phyloP scores from a whole-genome alignment of 768 basidiomycete genomes.

The Serendipita indica region DNA sequence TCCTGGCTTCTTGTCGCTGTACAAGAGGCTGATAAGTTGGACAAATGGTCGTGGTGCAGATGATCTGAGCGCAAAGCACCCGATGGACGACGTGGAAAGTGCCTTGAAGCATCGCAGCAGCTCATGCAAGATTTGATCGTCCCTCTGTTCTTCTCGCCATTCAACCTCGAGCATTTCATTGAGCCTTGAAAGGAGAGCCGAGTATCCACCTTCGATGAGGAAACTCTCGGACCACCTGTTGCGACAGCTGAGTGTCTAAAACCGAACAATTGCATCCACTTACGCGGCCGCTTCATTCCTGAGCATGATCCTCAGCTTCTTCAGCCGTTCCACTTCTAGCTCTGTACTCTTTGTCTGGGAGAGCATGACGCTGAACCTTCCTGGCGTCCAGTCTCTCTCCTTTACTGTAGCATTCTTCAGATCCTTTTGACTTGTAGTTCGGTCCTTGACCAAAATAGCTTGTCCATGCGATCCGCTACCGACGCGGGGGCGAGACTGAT shows the following conservation, averaged over 20 bases:
- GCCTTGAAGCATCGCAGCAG: conserved; percentile 89
- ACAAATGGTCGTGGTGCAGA: conserved; percentile 78
- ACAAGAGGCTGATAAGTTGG: conserved; percentile 70
- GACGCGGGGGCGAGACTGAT: conserved; percentile 4
- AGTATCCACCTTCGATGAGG: conserved; percentile 69
- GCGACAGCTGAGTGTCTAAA: conserved; percentile 7
- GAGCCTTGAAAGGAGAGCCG: conserved; percentile 62
- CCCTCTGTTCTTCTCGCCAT: conserved; percentile 98
- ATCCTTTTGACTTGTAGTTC: conserved; percentile 12
- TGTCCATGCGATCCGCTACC: neutral
- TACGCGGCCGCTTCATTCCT: conserved; percentile 86
- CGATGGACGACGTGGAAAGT: conserved; percentile 74
- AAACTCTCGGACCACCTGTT: conserved; percentile 86
- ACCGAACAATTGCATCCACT: conserved; percentile 13
- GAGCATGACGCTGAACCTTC: conserved; percentile 52
- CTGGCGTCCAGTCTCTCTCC: conserved; percentile 35
- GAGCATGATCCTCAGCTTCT: conserved; percentile 73
- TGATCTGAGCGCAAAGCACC: conserved; percentile 79
- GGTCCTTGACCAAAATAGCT: neutral
- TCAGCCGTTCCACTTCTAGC: conserved; percentile 76
- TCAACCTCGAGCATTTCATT: conserved; percentile 90
- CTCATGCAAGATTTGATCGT: conserved; percentile 87
- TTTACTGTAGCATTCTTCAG: conserved; percentile 22
- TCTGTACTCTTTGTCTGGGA: conserved; percentile 49
- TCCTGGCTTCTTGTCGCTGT: conserved; percentile 96